Evolutionary conservation across 2,329 filamentous ascomycete genomes (phyloP).

Genomic region (Simplicillium sp.): DNA sequence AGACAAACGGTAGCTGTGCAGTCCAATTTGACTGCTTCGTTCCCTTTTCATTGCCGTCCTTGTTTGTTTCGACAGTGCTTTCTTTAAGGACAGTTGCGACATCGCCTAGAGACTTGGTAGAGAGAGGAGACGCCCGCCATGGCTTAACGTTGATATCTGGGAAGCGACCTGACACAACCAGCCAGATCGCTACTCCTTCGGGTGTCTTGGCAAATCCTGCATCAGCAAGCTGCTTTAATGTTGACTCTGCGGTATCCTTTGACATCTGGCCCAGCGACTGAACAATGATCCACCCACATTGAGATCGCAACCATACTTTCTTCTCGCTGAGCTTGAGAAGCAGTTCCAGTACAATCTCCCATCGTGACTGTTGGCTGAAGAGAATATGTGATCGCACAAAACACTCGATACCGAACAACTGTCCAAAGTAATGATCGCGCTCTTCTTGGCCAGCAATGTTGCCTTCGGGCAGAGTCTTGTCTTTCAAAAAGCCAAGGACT

Average conservation of each 20-base stretch:
- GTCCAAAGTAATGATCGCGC: constrained; percentile 75
- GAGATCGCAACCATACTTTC: constrained; percentile 82
- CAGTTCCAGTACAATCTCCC: constrained; percentile 60
- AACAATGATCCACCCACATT: constrained; percentile 76
- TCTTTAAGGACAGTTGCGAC: constrained; percentile 76
- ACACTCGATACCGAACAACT: constrained; percentile 78
- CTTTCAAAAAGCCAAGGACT: constrained; percentile 40
- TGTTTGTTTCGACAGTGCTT: constrained; percentile 44
- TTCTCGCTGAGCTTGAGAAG: constrained; percentile 66
- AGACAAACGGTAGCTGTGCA: constrained; percentile 76
- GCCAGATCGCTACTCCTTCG: constrained; percentile 84
- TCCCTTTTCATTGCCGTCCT: constrained; percentile 31
- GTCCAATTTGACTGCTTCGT: constrained; percentile 66
- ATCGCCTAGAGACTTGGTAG: constrained; percentile 54
- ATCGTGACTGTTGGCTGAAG: constrained; percentile 49
- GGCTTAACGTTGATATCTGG: constrained; percentile 55
- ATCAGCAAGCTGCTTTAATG: constrained; percentile 52
- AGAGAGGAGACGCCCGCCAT: constrained; percentile 67
- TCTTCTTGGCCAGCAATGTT: constrained; percentile 62
- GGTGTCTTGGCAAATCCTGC: constrained; percentile 68
- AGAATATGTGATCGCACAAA: constrained; percentile 72
- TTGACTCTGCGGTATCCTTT: constrained; percentile 47
- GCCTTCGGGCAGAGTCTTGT: constrained; percentile 44
- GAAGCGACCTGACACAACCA: constrained; percentile 57
- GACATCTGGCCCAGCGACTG: constrained; percentile 58